Base-by-base conservation (phyloP, 2,329 filamentous ascomycete genomes). In the Trichophyton mentagrophytes region DNA sequence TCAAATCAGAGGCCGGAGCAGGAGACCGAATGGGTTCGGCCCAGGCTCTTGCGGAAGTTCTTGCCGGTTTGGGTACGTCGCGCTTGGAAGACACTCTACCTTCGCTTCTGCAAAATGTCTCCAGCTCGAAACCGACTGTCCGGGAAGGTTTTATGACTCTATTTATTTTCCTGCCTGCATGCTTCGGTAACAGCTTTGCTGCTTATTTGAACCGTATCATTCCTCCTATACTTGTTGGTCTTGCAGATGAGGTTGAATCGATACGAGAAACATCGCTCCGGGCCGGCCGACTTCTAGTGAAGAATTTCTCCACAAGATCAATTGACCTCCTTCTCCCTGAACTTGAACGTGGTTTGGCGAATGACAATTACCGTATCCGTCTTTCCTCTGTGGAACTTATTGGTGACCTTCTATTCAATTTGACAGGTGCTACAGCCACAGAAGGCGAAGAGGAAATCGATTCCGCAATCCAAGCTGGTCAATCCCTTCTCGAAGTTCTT, bases 121-220 rank as follows among this genome's bases (percentile, higher is more conserved):
- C 90, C 67, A 97, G 92, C 68, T 84, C 87, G 66, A 96, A 96
- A 75, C 73, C 93, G 17, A 85, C 90, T 60, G 90, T 99, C 65
- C 86, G 93, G 68, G 93, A 99, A 79, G 93, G 93, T 53, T 99
- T 99, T 78, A 99, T 99, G 93, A 96, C 93, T 6, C 82, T 99
- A 46, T 99, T 99, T 76, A 97, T 99, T 66, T 99, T 96, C 82
- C 84, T 99, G 77, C 93, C 93, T 11, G 93, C 96, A 59, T 99
- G 93, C 77, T 99, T 99, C 69, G 93, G 93, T 69, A 99, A 99
- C 80, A 95, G 91, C 73, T 99, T 99, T 70, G 88, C 93, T 67
- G 90, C 90, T 71, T 99, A 99, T 70, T 86, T 99, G 63, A 89
- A 86, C 75, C 90, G 86, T 71, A 96, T 99, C 69, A 96, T 99